phyloP scores from a whole-genome alignment of 192 early-diverging fungal species.

The Umbelopsis sp. region DNA sequence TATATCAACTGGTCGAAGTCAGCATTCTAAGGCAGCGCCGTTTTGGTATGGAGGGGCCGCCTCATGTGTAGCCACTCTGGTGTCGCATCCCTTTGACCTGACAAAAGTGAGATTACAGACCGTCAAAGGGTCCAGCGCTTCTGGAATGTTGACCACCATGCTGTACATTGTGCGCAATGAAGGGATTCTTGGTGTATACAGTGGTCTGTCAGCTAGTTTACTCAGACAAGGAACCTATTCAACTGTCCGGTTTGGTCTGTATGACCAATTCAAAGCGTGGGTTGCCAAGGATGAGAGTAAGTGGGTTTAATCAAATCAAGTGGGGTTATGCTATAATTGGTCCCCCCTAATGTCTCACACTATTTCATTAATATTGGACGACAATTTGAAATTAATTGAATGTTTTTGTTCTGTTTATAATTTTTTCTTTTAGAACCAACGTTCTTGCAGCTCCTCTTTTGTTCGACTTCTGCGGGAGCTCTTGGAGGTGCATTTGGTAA shows the following conservation, averaged over 20 bases:
- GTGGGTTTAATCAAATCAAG: conserved; percentile 5
- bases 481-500: conserved; percentile 74
- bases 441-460: conserved; percentile 40
- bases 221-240: conserved; percentile 79
- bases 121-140: conserved; percentile 26
- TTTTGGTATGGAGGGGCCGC: conserved; percentile 50
- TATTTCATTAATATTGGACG: not conserved
- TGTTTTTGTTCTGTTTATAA: not conserved
- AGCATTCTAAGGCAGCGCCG: conserved; percentile 7
- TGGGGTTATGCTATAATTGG: too few relatives aligned
- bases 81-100: conserved; percentile 84
- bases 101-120: conserved; percentile 83
- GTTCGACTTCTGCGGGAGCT: conserved; percentile 48
- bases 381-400: conserved; percentile 10
- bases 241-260: conserved; percentile 78
- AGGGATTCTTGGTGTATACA: conserved; percentile 29
- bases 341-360: not conserved
- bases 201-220: conserved; percentile 64
- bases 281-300: conserved; percentile 54
- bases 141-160: conserved; percentile 68
- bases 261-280: conserved; percentile 68
- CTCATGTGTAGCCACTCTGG: conserved; percentile 57
- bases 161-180: conserved; percentile 55
- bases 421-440: conserved; percentile 32
- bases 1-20: conserved; percentile 1